phyloP scores from a whole-genome alignment of 1,284 basidiomycete species.

The Cryptococcus jaspeensis region DNA sequence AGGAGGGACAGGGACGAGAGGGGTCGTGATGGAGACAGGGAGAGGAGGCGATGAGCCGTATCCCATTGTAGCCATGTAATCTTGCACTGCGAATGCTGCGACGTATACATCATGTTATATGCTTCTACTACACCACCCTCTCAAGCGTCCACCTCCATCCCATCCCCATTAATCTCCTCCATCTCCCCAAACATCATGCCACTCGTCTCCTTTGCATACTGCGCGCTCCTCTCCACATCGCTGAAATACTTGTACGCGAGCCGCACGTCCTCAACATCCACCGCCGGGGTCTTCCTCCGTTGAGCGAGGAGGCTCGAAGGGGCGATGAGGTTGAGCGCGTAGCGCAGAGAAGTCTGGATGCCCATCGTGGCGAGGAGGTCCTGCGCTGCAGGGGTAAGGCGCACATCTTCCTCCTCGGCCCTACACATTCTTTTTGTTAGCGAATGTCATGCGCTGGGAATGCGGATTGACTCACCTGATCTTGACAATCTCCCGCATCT shows the following conservation, averaged over 20 bases:
- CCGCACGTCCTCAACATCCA: constrained; percentile 80
- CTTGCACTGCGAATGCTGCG: neutral
- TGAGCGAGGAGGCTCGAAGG: constrained; percentile 79
- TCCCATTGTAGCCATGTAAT: too few species aligned
- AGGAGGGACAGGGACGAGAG: constrained; percentile 14
- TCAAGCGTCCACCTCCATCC: constrained; percentile 14
- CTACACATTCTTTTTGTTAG: constrained; percentile 51
- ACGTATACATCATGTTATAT: neutral
- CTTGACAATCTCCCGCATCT: constrained; percentile 86
- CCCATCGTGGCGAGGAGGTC: constrained; percentile 82
- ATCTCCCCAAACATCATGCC: constrained; percentile 59
- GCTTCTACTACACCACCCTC: neutral
- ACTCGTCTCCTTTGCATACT: constrained; percentile 83
- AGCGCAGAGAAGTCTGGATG: constrained; percentile 78
- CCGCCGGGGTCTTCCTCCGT: constrained; percentile 71
- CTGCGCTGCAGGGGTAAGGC: constrained; percentile 71
- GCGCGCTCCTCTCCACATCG: constrained; percentile 91
- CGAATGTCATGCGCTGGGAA: neutral
- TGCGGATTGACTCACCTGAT: constrained; percentile 62
- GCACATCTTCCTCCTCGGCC: constrained; percentile 94
- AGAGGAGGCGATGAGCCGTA: neutral
- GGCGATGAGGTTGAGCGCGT: constrained; percentile 88
- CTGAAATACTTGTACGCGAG: constrained; percentile 87
- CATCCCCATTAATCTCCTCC: constrained; percentile 23
- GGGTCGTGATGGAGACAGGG: neutral